A percentile compares a stretch with the other conserved stretches of the same genome.
Evolutionary conservation across 2,329 filamentous ascomycete species (phyloP).

Genomic region (Aspergillus novoparasiticus): DNA sequence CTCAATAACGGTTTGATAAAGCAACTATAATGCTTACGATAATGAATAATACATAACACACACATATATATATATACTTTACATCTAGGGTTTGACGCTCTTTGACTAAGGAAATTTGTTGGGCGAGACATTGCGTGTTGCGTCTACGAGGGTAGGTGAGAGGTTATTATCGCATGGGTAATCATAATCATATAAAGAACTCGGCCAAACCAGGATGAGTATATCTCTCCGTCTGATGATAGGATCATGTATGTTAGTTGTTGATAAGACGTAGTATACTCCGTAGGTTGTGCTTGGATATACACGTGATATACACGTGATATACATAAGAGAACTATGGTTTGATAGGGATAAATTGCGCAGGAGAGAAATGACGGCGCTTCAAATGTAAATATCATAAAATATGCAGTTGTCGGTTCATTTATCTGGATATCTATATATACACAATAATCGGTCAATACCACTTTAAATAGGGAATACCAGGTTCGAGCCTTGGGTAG

Average conservation of each 20-base stretch:
- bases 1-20: neutral
- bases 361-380: neutral
- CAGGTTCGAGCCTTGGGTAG: neutral
- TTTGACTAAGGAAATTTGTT: neutral
- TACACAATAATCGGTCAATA: neutral
- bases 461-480: neutral
- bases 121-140: neutral
- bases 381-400: neutral
- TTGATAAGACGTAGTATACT: neutral
- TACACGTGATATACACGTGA: no score
- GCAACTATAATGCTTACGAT: no score
- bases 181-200: neutral
- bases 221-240: neutral
- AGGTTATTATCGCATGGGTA: neutral
- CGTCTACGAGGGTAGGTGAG: neutral
- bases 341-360: neutral
- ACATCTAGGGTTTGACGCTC: neutral
- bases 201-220: neutral
- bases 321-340: no score
- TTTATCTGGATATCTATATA: neutral
- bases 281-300: no score
- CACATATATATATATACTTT: neutral
- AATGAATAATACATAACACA: neutral
- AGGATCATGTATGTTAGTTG: neutral
- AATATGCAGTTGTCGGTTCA: neutral